Percentiles rank a stretch among this genome's conserved stretches.
phyloP scores from a whole-genome alignment of 2,329 filamentous ascomycete genomes.

The Fusarium humuli region DNA sequence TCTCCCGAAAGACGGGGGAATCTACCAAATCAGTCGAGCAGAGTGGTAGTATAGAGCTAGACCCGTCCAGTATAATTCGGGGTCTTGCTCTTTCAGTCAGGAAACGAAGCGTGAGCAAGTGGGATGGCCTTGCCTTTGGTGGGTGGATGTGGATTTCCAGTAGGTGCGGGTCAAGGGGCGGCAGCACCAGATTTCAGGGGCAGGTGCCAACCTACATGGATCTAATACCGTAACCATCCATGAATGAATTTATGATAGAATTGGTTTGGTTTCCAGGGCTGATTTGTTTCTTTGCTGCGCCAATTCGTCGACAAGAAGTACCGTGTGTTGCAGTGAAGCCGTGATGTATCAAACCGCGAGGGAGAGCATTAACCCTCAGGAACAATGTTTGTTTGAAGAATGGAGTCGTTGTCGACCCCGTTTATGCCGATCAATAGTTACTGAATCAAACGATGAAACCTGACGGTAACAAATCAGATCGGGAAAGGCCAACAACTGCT shows the following conservation, averaged over 20 bases:
- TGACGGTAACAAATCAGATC: slow-evolving; percentile 11
- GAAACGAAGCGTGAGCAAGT: slow-evolving; percentile 12
- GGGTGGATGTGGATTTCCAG: slow-evolving; percentile 12
- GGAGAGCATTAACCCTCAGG: not conserved
- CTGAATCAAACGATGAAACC: slow-evolving; percentile 16
- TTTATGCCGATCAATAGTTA: slow-evolving; percentile 17
- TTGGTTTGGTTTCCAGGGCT: not conserved
- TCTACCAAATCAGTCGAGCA: slow-evolving; percentile 33
- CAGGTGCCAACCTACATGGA: slow-evolving; percentile 37
- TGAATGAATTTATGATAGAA: slow-evolving; percentile 5
- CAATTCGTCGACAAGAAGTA: not conserved
- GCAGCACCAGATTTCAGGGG: slow-evolving; percentile 44
- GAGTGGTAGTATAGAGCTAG: slow-evolving; percentile 18
- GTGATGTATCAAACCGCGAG: not conserved
- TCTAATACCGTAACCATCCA: slow-evolving; percentile 15
- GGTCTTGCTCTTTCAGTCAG: slow-evolving; percentile 34
- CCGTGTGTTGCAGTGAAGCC: not conserved
- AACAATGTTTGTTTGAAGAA: slow-evolving; percentile 7
- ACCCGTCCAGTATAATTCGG: slow-evolving; percentile 39
- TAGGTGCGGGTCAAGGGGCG: slow-evolving; percentile 36
- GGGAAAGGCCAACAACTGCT: slow-evolving; percentile 16
- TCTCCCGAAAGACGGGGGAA: slow-evolving; percentile 40
- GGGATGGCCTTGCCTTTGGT: not conserved
- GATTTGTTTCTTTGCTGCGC: not conserved
- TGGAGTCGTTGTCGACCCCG: slow-evolving; percentile 6